phyloP scores from a whole-genome alignment of 768 basidiomycete species.

The Trichaptum fuscoviolaceum region DNA sequence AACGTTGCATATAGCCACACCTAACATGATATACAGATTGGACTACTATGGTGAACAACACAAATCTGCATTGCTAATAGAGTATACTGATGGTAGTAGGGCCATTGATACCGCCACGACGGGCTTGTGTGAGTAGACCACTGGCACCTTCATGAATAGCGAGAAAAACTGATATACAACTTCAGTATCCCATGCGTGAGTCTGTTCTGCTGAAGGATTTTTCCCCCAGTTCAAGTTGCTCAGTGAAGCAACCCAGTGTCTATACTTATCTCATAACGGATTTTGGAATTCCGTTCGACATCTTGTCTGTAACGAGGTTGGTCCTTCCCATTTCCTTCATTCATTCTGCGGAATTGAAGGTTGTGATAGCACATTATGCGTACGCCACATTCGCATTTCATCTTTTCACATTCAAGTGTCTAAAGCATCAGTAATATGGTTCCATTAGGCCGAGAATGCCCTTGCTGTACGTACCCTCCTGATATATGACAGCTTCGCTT shows the following conservation, averaged over 20 bases:
- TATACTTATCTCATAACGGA: neutral
- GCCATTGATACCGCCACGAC: neutral
- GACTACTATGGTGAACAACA: neutral
- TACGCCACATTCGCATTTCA: neutral
- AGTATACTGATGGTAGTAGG: neutral
- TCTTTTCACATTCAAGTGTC: neutral
- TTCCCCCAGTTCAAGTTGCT: neutral
- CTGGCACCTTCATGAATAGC: neutral
- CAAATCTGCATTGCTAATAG: neutral
- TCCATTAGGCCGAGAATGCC: neutral
- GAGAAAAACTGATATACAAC: neutral
- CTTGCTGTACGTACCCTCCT: neutral
- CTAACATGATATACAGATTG: neutral
- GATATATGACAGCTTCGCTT: neutral
- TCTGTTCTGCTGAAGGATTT: neutral
- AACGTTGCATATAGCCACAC: neutral
- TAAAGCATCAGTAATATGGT: neutral
- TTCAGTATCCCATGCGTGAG: neutral
- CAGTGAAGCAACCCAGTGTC: neutral
- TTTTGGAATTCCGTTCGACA: neutral
- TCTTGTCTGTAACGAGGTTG: neutral
- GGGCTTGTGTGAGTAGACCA: neutral
- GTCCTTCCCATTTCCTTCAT: neutral
- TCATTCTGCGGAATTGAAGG: neutral
- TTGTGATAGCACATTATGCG: neutral